Percentiles rank a stretch among this genome's conserved stretches.
Conservation (phyloP, 2,329 filamentous ascomycete species). For the Claviceps cyperi region DNA sequence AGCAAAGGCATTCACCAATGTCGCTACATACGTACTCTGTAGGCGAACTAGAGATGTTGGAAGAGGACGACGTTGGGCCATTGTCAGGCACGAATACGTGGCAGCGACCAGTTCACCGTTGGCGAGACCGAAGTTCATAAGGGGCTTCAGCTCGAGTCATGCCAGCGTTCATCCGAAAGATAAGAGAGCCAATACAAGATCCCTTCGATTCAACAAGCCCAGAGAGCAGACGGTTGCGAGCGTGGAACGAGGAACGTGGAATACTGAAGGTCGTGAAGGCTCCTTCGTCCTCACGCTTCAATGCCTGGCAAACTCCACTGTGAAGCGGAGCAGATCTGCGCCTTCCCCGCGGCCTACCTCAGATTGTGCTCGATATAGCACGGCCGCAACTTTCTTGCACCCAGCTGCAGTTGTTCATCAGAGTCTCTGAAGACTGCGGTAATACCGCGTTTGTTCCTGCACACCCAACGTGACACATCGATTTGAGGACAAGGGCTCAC, state of each 20-base stretch:
- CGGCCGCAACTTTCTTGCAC: too few species aligned
- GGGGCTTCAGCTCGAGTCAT: background rate
- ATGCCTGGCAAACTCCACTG: background rate
- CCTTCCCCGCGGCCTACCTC: background rate
- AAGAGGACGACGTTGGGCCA: background rate
- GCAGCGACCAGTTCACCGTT: background rate
- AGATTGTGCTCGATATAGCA: too few species aligned
- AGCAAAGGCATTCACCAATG: background rate
- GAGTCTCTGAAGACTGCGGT: background rate
- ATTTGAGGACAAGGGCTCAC: background rate
- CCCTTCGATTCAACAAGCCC: background rate
- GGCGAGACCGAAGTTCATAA: background rate
- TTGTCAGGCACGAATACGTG: background rate
- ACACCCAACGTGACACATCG: background rate
- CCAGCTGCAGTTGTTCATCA: background rate
- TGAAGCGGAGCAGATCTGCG: background rate
- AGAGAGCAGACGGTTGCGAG: too few species aligned
- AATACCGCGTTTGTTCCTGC: conserved; percentile 1
- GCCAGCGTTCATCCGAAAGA: background rate
- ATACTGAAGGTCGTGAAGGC: too few species aligned
- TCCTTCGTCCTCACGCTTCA: too few species aligned
- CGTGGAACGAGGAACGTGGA: too few species aligned
- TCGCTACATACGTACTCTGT: background rate
- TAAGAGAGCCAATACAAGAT: background rate
- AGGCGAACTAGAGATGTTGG: background rate